Percentiles rank a stretch among this genome's conserved stretches.
Conservation (phyloP, 1,284 basidiomycete genomes). For the Pseudozyma hubeiensis region DNA sequence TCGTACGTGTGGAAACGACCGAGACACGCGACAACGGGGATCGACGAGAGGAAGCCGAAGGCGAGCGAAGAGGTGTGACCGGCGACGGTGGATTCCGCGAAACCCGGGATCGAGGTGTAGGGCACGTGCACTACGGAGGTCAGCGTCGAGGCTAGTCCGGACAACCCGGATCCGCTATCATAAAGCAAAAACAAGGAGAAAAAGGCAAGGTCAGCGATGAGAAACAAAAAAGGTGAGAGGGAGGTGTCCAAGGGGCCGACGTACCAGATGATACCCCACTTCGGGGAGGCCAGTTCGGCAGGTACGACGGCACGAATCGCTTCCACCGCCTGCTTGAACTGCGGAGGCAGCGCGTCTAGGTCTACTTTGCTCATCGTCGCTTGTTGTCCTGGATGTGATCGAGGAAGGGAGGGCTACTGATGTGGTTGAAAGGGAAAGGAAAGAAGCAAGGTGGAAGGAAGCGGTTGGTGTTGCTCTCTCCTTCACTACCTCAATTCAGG, state of each 20-base stretch:
- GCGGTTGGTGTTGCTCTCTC: background rate
- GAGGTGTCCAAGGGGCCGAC: background rate
- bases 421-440: background rate
- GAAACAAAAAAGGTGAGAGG: background rate
- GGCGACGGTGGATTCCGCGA: slow-evolving; percentile 71
- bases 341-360: slow-evolving; percentile 28
- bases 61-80: slow-evolving; percentile 82
- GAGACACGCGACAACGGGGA: slow-evolving; percentile 85
- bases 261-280: slow-evolving; percentile 61
- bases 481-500: background rate
- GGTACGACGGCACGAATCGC: slow-evolving; percentile 39
- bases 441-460: background rate
- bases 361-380: slow-evolving; percentile 7
- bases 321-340: slow-evolving; percentile 43
- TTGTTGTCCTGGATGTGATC: background rate
- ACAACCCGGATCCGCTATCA: slow-evolving; percentile 49
- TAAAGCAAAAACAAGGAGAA: background rate
- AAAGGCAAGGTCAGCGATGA: background rate
- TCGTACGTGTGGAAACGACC: slow-evolving; percentile 87
- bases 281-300: slow-evolving; percentile 34
- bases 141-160: slow-evolving; percentile 44
- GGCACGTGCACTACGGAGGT: slow-evolving; percentile 41
- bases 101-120: slow-evolving; percentile 54
- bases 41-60: slow-evolving; percentile 77
- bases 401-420: too few species aligned